These are phyloP conservation scores for Talaromyces sp. DNA, from an alignment of 2,329 filamentous ascomycete species.

Conservation along the genomic window DNA sequence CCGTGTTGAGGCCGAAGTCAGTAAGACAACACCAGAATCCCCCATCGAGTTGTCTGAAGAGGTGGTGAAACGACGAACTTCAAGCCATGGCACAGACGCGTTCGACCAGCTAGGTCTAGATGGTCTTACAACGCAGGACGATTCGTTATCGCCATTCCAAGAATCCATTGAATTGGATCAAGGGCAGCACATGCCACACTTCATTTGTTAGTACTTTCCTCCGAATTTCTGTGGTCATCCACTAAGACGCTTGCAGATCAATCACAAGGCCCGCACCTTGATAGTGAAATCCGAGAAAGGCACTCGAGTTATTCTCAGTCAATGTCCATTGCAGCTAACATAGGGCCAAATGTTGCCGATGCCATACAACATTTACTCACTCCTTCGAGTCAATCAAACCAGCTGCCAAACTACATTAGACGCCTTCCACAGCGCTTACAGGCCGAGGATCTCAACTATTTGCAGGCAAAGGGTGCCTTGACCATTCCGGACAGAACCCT, in stretches of 20 bases:
- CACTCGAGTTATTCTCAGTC: conserved; percentile 33
- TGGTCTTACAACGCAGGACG: conserved; percentile 7
- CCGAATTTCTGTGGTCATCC: neutral
- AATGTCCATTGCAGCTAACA: conserved; percentile 33
- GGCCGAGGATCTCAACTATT: conserved; percentile 76
- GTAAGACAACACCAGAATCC: conserved; percentile 33
- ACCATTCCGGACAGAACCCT: conserved; percentile 67
- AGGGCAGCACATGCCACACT: conserved; percentile 60
- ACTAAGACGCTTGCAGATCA: conserved; percentile 40
- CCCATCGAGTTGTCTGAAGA: conserved; percentile 37
- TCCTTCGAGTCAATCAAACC: conserved; percentile 36
- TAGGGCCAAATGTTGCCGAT: conserved; percentile 29
- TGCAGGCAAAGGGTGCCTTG: conserved; percentile 79
- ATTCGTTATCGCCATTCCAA: conserved; percentile 43
- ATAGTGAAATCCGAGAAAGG: conserved; percentile 24
- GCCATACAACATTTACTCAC: conserved; percentile 37
- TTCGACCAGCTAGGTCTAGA: conserved; percentile 17
- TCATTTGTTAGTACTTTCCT: conserved; percentile 54
- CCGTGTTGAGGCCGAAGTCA: conserved; percentile 38
- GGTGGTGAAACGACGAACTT: conserved; percentile 28
- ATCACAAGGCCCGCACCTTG: conserved; percentile 44
- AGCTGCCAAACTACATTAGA: conserved; percentile 69
- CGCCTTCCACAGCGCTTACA: conserved; percentile 74
- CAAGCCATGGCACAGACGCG: conserved; percentile 31
- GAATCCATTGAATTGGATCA: conserved; percentile 47